Conservation (phyloP, 148 eudicot species). For the Silene latifolia region DNA sequence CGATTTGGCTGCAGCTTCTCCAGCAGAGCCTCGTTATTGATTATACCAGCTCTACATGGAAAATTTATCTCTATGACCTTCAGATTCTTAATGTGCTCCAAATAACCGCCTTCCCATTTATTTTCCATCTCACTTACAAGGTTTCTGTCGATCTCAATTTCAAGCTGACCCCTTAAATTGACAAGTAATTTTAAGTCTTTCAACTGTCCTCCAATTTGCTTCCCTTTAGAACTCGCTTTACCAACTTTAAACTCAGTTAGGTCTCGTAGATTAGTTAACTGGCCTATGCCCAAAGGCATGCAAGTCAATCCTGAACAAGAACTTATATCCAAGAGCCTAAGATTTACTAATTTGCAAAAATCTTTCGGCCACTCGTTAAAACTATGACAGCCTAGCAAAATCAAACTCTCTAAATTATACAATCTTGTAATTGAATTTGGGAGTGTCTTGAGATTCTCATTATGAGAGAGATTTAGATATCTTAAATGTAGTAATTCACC, state of each 20-base stretch:
- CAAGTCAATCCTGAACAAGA: not conserved
- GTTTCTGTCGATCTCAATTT: not conserved
- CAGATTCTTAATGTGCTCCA: not conserved
- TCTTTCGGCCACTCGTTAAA: constrained; percentile 20
- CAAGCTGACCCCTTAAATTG: not conserved
- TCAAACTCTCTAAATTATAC: constrained; percentile 22
- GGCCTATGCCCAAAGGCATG: constrained; percentile 25
- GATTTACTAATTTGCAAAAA: constrained; percentile 15
- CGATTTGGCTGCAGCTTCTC: constrained; percentile 21
- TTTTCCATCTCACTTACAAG: not conserved
- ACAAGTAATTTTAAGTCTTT: not conserved
- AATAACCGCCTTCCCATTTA: not conserved
- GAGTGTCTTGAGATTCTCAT: not conserved
- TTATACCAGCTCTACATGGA: too few species aligned
- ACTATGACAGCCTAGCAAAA: not conserved
- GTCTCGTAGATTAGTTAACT: not conserved
- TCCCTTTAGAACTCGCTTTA: not conserved
- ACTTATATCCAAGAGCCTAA: not conserved
- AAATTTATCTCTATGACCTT: too few species aligned
- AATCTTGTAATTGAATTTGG: constrained; percentile 17
- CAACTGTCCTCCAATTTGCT: not conserved
- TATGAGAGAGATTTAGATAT: constrained; percentile 8
- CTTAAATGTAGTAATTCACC: constrained; percentile 26
- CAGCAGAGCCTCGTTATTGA: constrained; percentile 11
- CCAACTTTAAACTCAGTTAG: constrained; percentile 8